Evolutionary conservation across 176 grass and related monocot genomes (phyloP), one percentile per base, ranked within the genome.

Genomic region (Pontederia crassipes): DNA sequence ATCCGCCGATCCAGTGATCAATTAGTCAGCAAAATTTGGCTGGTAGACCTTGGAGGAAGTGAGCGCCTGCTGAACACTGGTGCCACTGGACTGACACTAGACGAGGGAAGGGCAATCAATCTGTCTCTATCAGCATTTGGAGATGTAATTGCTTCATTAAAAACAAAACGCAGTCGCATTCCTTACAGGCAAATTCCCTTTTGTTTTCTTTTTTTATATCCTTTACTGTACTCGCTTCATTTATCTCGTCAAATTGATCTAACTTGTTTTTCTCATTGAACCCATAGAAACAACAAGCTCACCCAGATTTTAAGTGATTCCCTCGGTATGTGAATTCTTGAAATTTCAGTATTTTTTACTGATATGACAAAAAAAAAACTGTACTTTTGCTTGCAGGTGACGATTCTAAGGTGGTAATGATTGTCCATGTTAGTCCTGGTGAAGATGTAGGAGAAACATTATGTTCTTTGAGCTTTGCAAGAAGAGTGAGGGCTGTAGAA

Each of bases 71-170:
- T 97, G 13, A 97, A 97, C 72, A 88, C 87, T 9, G 87, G 93
- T 65, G 93, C 93, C 17, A 88, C 60, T 47, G 93, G 93, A 47
- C 76, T 88, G 28, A 97, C 84, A 28, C 80, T 97, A 59, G 93
- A 97, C 24, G 93, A 97, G 76, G 93, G 93, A 13, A 91, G 85
- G 75, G 84, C 93, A 58, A 97, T 97, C 52, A 97, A 97, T 75
- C 81, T 97, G 40, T 97, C 93, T 52, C 64, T 97, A 12, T 91
- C 93, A 68, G 93, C 93, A 51, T 79, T 97, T 13, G 93, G 87
- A 14, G 93, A 97, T 65, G 93, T 97, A 57, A 88, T 97, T 61
- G 78, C 93, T 74, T 84, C 93, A 59, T 81, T 91, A 28, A 91
- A 80, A 56, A 48, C 64, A 59, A 97, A 78, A 67, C 89, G 79